Conservation (phyloP, 306 rosid genomes). For the Trifolium repens region DNA sequence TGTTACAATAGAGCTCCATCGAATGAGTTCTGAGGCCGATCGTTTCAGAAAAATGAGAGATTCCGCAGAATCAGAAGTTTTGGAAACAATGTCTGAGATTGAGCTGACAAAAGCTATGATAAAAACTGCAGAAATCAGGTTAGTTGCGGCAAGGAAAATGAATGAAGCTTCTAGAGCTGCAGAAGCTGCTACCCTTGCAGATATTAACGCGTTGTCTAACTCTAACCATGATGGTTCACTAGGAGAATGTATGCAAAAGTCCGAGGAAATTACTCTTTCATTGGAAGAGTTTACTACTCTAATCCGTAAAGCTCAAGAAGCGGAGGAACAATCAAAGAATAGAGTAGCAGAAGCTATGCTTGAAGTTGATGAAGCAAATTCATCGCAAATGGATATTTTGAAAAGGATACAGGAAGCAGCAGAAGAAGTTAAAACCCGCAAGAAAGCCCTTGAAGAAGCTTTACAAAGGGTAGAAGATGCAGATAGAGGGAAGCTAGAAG, state of each 20-base stretch:
- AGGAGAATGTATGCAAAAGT: conserved; percentile 3
- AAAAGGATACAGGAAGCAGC: conserved; percentile 75
- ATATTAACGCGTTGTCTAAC: conserved; percentile 63
- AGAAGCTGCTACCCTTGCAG: conserved; percentile 72
- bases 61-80: conserved; percentile 65
- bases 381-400: conserved; percentile 59
- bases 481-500: conserved; percentile 74
- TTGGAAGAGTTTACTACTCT: conserved; percentile 70
- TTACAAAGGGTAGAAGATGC: conserved; percentile 81
- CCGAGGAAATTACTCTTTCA: conserved; percentile 66
- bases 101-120: conserved; percentile 69
- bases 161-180: conserved; percentile 89
- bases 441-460: conserved; percentile 79
- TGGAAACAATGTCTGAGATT: conserved; percentile 69
- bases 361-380: conserved; percentile 70
- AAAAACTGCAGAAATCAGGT: conserved; percentile 73
- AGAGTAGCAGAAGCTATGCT: conserved; percentile 69
- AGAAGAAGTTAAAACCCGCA: conserved; percentile 67
- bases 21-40: conserved; percentile 68
- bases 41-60: conserved; percentile 70
- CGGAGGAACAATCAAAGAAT: conserved; percentile 65
- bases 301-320: conserved; percentile 58
- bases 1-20: conserved; percentile 66
- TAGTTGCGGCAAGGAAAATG: conserved; percentile 86
- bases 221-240: conserved; percentile 40